Percentiles rank a stretch among this genome's conserved stretches.
phyloP scores from a whole-genome alignment of 1,284 basidiomycete genomes.

The Termitomyces sp. region DNA sequence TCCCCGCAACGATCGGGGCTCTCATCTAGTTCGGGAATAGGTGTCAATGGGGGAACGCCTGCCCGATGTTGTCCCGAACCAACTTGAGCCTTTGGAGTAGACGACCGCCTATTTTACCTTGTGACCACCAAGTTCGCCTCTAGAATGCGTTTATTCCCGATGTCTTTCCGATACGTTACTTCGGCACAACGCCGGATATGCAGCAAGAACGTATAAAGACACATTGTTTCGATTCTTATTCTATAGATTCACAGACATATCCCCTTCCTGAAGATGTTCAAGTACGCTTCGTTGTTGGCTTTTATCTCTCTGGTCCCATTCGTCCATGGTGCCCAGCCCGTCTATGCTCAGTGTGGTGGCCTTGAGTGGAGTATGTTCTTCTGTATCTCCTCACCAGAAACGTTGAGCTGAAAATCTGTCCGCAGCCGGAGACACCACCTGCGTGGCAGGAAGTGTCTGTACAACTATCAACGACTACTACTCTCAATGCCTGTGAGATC shows the following conservation, averaged over 20 bases:
- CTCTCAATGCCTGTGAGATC: constrained; percentile 50
- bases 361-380: constrained; percentile 41
- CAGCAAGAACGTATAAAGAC: constrained; percentile 14
- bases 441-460: constrained; percentile 37
- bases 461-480: constrained; percentile 44
- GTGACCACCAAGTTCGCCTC: constrained; percentile 16
- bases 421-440: constrained; percentile 45
- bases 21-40: not conserved
- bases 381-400: not conserved
- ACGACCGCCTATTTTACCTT: constrained; percentile 21
- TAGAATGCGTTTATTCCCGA: constrained; percentile 29
- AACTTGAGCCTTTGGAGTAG: not conserved
- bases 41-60: constrained; percentile 2
- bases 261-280: constrained; percentile 36
- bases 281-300: constrained; percentile 41
- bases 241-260: constrained; percentile 10
- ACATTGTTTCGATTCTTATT: not conserved
- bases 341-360: constrained; percentile 50
- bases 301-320: constrained; percentile 42
- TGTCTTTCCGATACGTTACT: constrained; percentile 35
- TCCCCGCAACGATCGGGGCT: not conserved
- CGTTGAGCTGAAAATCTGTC: constrained; percentile 4
- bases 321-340: constrained; percentile 36
- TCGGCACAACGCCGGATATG: constrained; percentile 41
- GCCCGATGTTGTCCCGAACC: constrained; percentile 26